Base-by-base conservation (phyloP, 352 stramenopile species). In the Phytophthora fragariaefolia region DNA sequence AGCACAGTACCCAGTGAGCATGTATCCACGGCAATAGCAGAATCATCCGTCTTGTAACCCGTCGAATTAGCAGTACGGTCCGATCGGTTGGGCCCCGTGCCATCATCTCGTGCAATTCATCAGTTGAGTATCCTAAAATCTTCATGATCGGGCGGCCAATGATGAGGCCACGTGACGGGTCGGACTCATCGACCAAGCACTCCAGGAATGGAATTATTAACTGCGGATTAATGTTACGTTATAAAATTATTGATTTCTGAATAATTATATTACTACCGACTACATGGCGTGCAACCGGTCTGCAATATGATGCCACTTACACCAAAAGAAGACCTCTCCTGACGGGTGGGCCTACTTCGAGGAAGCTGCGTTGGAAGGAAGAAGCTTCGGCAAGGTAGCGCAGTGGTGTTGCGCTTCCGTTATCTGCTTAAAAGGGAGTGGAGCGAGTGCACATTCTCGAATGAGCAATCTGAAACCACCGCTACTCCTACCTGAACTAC, bases 41-140 rank as follows among this genome's bases (percentile, higher is more conserved):
- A 67, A 34, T 87, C 74, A 57, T 84, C 85, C 9, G 79, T 87
- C 74, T 87, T 85, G 79, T 80, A 87, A 17, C 76, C 76, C 10
- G 79, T 82, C 10, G 79, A 60, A 59, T 87, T 83, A 20, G 79
- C 76, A 4, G 76, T 85, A 28, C 66, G 73, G 24, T 70, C 75
- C 34, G 71, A 80, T 47, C 75, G 75, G 72, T 86, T 82, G 43
- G 78, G 78, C 13, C 73, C 75, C 36, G 75, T 87, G 60, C 78
- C 75, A 46, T 87, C 78, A n/a, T n/a, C n/a, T n/a, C 13, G 78
- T 75, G 28, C 2, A 34, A 34, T 34, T 34, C 28, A 10, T 34
- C 28, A 6, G 28, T 34, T 34, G 28, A 34, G 28, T 34, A 34
- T 34, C 28, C 2, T 10, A 34, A 34, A 12, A 34, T 34, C 28